Conservation (phyloP, 2,329 filamentous ascomycete species). For the Aplosporella prunicola region DNA sequence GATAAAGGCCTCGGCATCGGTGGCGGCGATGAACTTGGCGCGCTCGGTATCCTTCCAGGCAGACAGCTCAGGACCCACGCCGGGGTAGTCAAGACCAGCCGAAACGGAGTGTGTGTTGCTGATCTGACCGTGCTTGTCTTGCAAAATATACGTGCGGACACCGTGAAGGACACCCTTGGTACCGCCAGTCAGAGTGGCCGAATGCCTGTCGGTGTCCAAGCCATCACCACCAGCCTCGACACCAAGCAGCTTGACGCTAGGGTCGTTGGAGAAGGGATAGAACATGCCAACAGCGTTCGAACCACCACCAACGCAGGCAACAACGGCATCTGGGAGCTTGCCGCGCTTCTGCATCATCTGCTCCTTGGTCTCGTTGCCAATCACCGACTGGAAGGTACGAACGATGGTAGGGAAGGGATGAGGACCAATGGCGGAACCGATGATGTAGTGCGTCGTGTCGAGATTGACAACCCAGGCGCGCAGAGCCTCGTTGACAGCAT, state of each 20-base stretch:
- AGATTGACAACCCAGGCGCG: slow-evolving; percentile 90
- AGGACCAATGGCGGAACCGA: slow-evolving; percentile 92
- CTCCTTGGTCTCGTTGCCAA: slow-evolving; percentile 85
- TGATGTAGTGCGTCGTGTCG: slow-evolving; percentile 94
- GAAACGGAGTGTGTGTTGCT: slow-evolving; percentile 92
- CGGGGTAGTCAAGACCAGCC: slow-evolving; percentile 92
- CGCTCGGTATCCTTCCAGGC: slow-evolving; percentile 86
- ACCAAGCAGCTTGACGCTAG: slow-evolving; percentile 75
- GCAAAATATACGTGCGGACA: slow-evolving; percentile 89
- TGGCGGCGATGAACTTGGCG: slow-evolving; percentile 82
- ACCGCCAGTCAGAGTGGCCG: slow-evolving; percentile 77
- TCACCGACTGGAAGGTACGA: slow-evolving; percentile 93
- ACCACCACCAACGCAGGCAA: slow-evolving; percentile 92
- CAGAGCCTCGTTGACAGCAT: slow-evolving; percentile 85
- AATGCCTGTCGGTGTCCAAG: slow-evolving; percentile 74
- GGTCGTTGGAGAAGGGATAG: slow-evolving; percentile 84
- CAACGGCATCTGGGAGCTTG: slow-evolving; percentile 88
- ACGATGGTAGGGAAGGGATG: slow-evolving; percentile 98
- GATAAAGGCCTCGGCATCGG: slow-evolving; percentile 79
- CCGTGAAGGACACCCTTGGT: slow-evolving; percentile 91
- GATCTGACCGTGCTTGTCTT: slow-evolving; percentile 89
- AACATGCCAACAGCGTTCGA: slow-evolving; percentile 98
- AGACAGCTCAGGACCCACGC: slow-evolving; percentile 85
- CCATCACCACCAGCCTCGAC: slow-evolving; percentile 95
- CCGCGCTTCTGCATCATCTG: slow-evolving; percentile 79